Evolutionary conservation across 1,284 basidiomycete genomes (phyloP).

Genomic region (Wolfiporia cocos): DNA sequence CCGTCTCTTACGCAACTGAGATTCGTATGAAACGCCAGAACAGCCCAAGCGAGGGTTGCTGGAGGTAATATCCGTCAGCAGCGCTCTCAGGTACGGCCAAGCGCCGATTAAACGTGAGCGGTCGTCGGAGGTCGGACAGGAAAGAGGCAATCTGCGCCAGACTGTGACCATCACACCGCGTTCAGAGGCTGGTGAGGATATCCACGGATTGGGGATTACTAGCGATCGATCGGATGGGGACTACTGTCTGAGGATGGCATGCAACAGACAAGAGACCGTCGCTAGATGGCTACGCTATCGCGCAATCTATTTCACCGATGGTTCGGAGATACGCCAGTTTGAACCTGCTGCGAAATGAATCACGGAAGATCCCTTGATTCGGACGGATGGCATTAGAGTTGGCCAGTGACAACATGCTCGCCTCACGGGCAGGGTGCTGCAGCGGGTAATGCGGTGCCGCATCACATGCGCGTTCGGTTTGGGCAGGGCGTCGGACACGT

Average conservation of each 20-base stretch:
- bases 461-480: no score
- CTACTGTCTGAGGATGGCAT: not conserved
- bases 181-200: no score
- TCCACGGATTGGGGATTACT: no score
- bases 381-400: not conserved
- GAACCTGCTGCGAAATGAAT: not conserved
- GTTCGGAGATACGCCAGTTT: conserved; percentile 3
- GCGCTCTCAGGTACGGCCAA: not conserved
- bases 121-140: no score
- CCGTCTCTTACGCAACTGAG: no score
- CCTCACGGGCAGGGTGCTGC: not conserved
- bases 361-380: conserved; percentile 5
- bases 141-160: no score
- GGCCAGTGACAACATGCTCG: not conserved
- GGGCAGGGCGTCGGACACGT: no score
- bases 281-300: conserved; percentile 1
- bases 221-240: no score
- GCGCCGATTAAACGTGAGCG: no score
- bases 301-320: conserved; percentile 4
- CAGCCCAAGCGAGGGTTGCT: not conserved
- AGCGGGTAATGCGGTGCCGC: not conserved
- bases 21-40: no score
- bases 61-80: not conserved
- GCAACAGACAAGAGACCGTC: not conserved
- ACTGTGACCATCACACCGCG: no score